Conservation (phyloP, 805 yeast genomes). For the Sugiyamaella floridensis region DNA sequence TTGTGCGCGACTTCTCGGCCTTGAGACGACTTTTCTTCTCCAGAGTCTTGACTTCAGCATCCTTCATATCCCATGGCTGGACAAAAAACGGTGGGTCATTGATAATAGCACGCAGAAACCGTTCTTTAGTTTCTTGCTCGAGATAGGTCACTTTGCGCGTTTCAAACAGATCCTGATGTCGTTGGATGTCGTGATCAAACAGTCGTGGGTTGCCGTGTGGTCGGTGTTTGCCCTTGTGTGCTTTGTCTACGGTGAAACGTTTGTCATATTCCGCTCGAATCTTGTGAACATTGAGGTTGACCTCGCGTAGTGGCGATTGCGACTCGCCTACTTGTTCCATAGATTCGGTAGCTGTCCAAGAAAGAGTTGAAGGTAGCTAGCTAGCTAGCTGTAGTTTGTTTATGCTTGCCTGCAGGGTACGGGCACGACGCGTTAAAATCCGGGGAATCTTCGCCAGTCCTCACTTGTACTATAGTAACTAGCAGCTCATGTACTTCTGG, state of each 20-base stretch:
- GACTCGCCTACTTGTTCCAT: background rate
- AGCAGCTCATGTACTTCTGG: background rate
- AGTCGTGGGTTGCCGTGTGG: constrained; percentile 17
- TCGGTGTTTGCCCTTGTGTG: constrained; percentile 6
- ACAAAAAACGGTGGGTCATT: constrained; percentile 28
- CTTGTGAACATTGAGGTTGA: constrained; percentile 11
- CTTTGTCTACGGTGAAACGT: constrained; percentile 6
- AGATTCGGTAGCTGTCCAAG: no score
- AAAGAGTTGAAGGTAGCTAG: background rate
- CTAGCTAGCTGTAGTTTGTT: background rate
- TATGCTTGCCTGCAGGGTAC: background rate
- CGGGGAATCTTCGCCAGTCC: background rate
- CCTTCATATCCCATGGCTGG: constrained; percentile 32
- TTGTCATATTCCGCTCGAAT: constrained; percentile 9
- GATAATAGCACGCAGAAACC: constrained; percentile 50
- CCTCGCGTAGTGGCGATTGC: background rate
- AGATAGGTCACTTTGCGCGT: constrained; percentile 57
- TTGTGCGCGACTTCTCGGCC: constrained; percentile 23
- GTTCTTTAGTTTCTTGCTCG: constrained; percentile 67
- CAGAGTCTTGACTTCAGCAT: constrained; percentile 25
- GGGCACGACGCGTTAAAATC: background rate
- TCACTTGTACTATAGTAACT: background rate
- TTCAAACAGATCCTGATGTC: constrained; percentile 33
- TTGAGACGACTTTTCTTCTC: constrained; percentile 28
- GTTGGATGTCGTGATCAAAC: constrained; percentile 14